Conservation (phyloP, 495 filamentous ascomycete species). For the Cairneyella variabilis region DNA sequence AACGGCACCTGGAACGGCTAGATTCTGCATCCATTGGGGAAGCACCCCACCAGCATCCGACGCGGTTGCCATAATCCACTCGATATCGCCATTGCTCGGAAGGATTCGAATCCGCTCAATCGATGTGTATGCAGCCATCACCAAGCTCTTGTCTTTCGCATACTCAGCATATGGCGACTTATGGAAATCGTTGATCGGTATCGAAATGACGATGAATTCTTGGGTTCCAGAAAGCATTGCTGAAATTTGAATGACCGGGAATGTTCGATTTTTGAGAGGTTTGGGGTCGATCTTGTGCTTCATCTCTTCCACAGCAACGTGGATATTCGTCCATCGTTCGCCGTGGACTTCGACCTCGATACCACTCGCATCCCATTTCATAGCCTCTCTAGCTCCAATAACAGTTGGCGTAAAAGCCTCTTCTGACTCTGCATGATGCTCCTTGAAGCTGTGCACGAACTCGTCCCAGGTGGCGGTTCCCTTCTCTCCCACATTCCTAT, state of each 20-base stretch:
- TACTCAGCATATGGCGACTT: slow-evolving; percentile 29
- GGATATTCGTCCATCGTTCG: slow-evolving; percentile 45
- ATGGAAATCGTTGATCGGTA: slow-evolving; percentile 43
- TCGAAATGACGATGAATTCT: slow-evolving; percentile 53
- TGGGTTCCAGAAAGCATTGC: slow-evolving; percentile 20
- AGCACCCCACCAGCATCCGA: slow-evolving; percentile 64
- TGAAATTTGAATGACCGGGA: slow-evolving; percentile 48
- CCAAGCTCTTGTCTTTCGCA: slow-evolving; percentile 37
- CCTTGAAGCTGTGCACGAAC: slow-evolving; percentile 56
- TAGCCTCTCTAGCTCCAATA: slow-evolving; percentile 45
- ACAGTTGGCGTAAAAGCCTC: slow-evolving; percentile 68
- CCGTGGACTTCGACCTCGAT: slow-evolving; percentile 33
- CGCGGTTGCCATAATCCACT: slow-evolving; percentile 70
- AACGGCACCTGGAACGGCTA: slow-evolving; percentile 60
- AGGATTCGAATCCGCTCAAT: slow-evolving; percentile 53
- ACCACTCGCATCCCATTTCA: slow-evolving; percentile 47
- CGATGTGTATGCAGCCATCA: slow-evolving; percentile 54
- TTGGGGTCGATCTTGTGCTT: slow-evolving; percentile 45
- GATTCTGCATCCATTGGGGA: slow-evolving; percentile 64
- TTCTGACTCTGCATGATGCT: slow-evolving; percentile 64
- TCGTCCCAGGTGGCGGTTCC: slow-evolving; percentile 66
- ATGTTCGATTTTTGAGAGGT: slow-evolving; percentile 50
- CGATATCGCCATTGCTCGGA: slow-evolving; percentile 37
- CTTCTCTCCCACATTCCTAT: slow-evolving; percentile 45
- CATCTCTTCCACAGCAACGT: slow-evolving; percentile 46